Evolutionary conservation across 2,329 filamentous ascomycete genomes (phyloP).

Genomic region (Aureobasidium uvarum): DNA sequence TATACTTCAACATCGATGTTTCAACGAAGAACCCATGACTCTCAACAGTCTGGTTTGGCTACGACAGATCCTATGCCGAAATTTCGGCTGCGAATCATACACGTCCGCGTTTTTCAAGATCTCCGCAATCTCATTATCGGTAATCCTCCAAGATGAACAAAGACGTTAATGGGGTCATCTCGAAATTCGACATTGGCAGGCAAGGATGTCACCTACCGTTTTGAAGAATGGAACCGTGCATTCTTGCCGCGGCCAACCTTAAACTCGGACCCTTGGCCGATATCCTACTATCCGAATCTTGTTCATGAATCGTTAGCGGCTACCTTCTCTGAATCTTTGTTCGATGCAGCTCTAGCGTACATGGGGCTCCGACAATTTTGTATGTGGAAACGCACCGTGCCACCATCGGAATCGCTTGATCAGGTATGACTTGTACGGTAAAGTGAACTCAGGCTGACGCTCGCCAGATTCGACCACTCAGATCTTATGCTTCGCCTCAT

Average conservation of each 20-base stretch:
- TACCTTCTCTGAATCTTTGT: too few species aligned
- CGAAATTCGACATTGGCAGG: not conserved
- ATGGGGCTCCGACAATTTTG: too few species aligned
- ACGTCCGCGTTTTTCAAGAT: not conserved
- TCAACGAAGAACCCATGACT: not conserved
- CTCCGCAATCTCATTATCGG: not conserved
- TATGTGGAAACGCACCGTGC: too few species aligned
- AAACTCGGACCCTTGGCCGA: not conserved
- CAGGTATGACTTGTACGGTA: too few species aligned
- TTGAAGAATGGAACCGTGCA: not conserved
- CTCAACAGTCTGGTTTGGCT: too few species aligned
- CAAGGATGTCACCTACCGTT: not conserved
- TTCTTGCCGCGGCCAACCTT: constrained; percentile 1
- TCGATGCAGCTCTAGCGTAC: too few species aligned
- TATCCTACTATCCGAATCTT: not conserved
- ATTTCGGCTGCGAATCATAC: not conserved
- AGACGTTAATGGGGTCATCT: not conserved
- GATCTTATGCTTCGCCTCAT: not conserved
- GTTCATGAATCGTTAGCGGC: not conserved
- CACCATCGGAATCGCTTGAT: too few species aligned
- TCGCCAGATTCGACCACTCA: not conserved
- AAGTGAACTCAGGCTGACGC: too few species aligned
- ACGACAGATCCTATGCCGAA: not conserved
- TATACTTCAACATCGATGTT: not conserved
- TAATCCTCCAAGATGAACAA: not conserved